Conservation (phyloP, 108 stramenopile genomes). For the Bacterosira constricta region DNA sequence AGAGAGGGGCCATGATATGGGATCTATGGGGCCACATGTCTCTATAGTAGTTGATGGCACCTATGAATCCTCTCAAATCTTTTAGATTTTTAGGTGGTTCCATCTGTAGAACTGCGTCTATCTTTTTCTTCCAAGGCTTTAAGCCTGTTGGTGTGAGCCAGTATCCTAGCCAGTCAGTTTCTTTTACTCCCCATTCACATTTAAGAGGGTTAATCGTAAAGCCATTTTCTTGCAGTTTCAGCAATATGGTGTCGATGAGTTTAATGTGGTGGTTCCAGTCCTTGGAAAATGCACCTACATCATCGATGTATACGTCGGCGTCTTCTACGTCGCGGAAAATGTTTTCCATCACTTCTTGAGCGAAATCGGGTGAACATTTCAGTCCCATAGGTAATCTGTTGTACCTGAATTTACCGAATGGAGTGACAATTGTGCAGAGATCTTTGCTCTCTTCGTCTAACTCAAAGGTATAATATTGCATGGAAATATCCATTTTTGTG, state of each 20-base stretch:
- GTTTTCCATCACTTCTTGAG: slow-evolving; percentile 42
- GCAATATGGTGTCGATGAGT: slow-evolving; percentile 4
- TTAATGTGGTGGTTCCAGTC: slow-evolving; percentile 20
- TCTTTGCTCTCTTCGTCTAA: too few relatives aligned
- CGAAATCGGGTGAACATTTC: slow-evolving; percentile 41
- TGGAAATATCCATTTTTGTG: slow-evolving; percentile 36
- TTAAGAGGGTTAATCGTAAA: slow-evolving; percentile 59
- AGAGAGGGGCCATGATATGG: slow-evolving; percentile 46
- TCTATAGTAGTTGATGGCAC: slow-evolving; percentile 36
- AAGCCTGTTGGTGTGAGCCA: slow-evolving; percentile 57
- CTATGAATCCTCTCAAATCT: slow-evolving; percentile 44
- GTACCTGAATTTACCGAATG: slow-evolving; percentile 19
- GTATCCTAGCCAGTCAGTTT: slow-evolving; percentile 67
- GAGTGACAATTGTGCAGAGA: too few relatives aligned
- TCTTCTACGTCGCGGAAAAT: slow-evolving; percentile 26
- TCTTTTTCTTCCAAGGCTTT: slow-evolving; percentile 57
- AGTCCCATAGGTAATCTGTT: too few relatives aligned
- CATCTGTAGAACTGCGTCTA: slow-evolving; percentile 34
- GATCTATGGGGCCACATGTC: slow-evolving; percentile 43
- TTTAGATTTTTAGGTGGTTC: slow-evolving; percentile 18
- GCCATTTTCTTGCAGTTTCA: slow-evolving; percentile 27
- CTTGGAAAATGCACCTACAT: slow-evolving; percentile 18
- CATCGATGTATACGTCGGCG: slow-evolving; percentile 47
- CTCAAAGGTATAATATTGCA: slow-evolving; percentile 56
- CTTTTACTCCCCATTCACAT: slow-evolving; percentile 59